Evolutionary conservation across 805 yeast genomes (phyloP).

Genomic region (Wickerhamomyces bovis): DNA sequence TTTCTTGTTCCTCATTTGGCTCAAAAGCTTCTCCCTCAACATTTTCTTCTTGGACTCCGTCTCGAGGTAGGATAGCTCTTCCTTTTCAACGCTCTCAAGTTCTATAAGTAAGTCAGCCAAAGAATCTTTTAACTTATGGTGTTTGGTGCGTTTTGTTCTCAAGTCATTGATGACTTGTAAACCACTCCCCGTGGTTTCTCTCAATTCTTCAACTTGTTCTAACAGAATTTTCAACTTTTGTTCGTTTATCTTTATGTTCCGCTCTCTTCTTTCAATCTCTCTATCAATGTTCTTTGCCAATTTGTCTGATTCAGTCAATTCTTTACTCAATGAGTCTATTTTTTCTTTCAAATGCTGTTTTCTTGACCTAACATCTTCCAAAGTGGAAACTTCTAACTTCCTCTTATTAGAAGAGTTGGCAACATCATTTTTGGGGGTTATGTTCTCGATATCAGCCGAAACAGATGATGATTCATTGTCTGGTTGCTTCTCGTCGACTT

Average conservation of each 20-base stretch:
- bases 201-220: background rate
- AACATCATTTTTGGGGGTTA: background rate
- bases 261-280: constrained; percentile 2
- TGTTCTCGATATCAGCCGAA: background rate
- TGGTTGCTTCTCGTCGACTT: background rate
- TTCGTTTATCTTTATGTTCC: background rate
- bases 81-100: constrained; percentile 11
- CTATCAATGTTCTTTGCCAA: background rate
- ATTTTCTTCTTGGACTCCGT: constrained; percentile 5
- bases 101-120: constrained; percentile 9
- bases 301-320: background rate
- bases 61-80: constrained; percentile 7
- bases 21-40: constrained; percentile 7
- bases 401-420: constrained; percentile 5
- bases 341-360: constrained; percentile 3
- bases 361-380: constrained; percentile 1
- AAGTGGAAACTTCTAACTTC: background rate
- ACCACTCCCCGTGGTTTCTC: background rate
- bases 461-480: background rate
- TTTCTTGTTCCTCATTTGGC: constrained; percentile 5
- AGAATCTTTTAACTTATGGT: constrained; percentile 4
- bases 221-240: background rate
- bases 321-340: constrained; percentile 2
- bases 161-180: background rate
- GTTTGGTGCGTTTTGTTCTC: constrained; percentile 2